These are phyloP conservation scores for Gaeumannomyces sp. DNA, from an alignment of 2,329 filamentous ascomycete species.

Conservation along the genomic window DNA sequence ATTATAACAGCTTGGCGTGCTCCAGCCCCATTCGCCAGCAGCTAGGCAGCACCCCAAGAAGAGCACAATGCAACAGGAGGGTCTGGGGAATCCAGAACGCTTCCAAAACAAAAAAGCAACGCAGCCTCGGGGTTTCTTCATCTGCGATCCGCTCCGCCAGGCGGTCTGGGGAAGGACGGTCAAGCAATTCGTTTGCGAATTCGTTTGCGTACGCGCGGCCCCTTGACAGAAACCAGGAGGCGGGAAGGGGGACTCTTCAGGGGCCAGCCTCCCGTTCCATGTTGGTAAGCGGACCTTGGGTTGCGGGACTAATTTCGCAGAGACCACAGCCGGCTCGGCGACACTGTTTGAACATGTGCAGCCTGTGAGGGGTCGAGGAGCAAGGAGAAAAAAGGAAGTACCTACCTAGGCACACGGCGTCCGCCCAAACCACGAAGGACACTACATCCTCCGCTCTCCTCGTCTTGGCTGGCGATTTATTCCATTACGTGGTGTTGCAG, in stretches of 20 bases:
- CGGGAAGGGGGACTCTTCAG: background rate
- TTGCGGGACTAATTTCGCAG: constrained; percentile 1
- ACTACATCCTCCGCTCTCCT: no score
- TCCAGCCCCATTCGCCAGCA: background rate
- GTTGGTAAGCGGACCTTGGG: background rate
- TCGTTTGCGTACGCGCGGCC: no score
- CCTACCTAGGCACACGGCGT: no score
- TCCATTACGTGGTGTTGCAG: no score
- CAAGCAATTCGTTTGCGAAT: background rate
- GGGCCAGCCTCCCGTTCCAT: background rate
- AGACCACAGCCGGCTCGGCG: background rate
- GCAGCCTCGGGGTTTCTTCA: no score
- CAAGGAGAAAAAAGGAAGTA: background rate
- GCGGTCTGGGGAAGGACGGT: background rate
- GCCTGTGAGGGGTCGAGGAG: background rate
- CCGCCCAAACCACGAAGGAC: no score
- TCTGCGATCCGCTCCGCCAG: background rate
- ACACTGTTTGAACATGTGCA: background rate
- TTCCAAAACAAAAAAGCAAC: no score
- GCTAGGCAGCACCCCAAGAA: background rate
- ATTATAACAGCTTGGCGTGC: background rate
- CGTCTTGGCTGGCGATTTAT: no score
- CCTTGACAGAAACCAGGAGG: background rate
- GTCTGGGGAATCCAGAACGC: background rate
- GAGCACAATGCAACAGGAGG: background rate